Evolutionary conservation across 768 basidiomycete species (phyloP), one percentile per base, ranked within the genome.

Genomic region (Boletus rufocinnamomeus): DNA sequence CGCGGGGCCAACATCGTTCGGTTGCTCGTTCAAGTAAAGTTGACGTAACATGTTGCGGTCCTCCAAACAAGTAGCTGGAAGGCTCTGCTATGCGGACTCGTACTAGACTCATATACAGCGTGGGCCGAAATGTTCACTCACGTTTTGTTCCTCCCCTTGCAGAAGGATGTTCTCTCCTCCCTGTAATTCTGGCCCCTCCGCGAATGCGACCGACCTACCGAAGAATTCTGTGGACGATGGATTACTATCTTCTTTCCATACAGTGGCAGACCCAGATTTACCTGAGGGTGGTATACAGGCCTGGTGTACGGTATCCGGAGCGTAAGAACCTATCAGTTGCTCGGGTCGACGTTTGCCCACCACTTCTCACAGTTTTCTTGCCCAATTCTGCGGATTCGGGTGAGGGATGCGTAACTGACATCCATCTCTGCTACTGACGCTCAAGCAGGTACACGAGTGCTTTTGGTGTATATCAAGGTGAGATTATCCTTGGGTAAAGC

Each of bases 381-480:
- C 45, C 1, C 65, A 69, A 40, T 67, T 72, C 25, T 67, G 67
- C 48, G 63, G 67, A 54, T 72, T 35, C 37, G 71, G 70, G 70
- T 63, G 43, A 6, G 70, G 50, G 23, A 2, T 11, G 2, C 3
- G 9, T 13, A 9, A 19, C n/a, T 0, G 2, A 21, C 4, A 1
- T 4, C 1, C 19, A 23, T 34, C 2, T 27, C 6, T 50, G 6
- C 30, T 28, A 0, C 54, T 58, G 11, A 57, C 28, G 17, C 21
- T 9, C 28, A 13, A 38, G 8, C 21, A 67, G 65, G 14, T 72
- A 72, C 49, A 49, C 50, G 1, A 50, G 1, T 40, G 21, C 70
- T 6, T 71, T 70, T 35, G 70, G 70, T 19, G 71, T 72, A 28
- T 72, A 72, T 56, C 71, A 71, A 58, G 63, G 69, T 67, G 32